Evolutionary conservation across 257 asterid genomes (phyloP).

Genomic region (Parsonsia alboflavescens): DNA sequence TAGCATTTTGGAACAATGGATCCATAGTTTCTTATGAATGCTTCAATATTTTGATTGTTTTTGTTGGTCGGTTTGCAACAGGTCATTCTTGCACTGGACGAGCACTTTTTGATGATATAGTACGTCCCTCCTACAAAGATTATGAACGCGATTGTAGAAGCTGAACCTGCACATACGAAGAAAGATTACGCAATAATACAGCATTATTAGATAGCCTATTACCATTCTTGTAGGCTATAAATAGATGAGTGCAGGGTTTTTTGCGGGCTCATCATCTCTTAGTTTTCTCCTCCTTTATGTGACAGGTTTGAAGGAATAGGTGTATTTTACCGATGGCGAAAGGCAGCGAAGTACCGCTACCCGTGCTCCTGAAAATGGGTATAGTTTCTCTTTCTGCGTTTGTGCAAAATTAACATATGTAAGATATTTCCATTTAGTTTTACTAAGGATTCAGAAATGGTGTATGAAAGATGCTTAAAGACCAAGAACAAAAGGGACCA

Average conservation of each 20-base stretch:
- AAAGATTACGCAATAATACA: background rate
- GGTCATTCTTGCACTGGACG: background rate
- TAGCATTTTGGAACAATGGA: slow-evolving; percentile 12
- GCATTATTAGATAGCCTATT: background rate
- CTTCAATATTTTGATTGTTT: slow-evolving; percentile 18
- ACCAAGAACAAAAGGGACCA: no score
- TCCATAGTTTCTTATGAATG: background rate
- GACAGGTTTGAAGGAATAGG: background rate
- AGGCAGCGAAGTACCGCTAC: no score
- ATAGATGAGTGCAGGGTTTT: no score
- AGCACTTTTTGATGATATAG: slow-evolving; percentile 19
- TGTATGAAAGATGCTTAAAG: no score
- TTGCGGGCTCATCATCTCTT: no score
- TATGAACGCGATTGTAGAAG: slow-evolving; percentile 10
- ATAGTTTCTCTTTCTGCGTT: no score
- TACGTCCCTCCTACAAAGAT: slow-evolving; percentile 6
- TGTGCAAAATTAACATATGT: no score
- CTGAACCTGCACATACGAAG: slow-evolving; percentile 30
- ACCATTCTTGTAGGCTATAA: no score
- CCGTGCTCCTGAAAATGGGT: no score
- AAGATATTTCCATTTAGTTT: no score
- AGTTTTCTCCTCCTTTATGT: no score
- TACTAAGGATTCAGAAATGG: no score
- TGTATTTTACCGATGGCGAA: background rate
- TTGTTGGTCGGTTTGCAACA: slow-evolving; percentile 10